A percentile compares a stretch with the other conserved stretches of the same genome.
Conservation (phyloP, 306 rosid species). For the Rosa rugosa region DNA sequence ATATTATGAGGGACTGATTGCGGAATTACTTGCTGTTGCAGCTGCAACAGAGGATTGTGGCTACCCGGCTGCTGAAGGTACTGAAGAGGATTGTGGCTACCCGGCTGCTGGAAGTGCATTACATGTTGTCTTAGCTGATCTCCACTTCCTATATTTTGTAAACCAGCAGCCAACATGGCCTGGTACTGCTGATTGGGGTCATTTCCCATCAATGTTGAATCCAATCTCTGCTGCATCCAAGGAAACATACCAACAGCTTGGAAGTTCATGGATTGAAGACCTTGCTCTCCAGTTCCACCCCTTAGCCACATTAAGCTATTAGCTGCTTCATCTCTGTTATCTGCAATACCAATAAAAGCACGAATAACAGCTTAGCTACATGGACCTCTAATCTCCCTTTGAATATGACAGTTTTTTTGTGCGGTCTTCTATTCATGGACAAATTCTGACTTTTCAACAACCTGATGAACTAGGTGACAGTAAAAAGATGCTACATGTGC, state of each 20-base stretch:
- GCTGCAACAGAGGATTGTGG: slow-evolving; percentile 55
- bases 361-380: slow-evolving; percentile 1
- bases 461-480: neutral
- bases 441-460: neutral
- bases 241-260: slow-evolving; percentile 70
- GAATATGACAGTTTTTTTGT: neutral
- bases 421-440: neutral
- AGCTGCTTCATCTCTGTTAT: slow-evolving; percentile 66
- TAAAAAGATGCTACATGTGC: neutral
- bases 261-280: slow-evolving; percentile 60
- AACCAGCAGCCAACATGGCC: slow-evolving; percentile 74
- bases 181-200: slow-evolving; percentile 73
- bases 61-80: slow-evolving; percentile 64
- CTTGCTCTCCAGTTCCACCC: slow-evolving; percentile 68
- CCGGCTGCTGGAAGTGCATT: slow-evolving; percentile 73
- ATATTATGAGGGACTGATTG: slow-evolving; percentile 53
- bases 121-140: slow-evolving; percentile 71
- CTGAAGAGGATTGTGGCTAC: slow-evolving; percentile 52
- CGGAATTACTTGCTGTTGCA: slow-evolving; percentile 61
- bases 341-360: slow-evolving; percentile 43
- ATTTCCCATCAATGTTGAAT: slow-evolving; percentile 57
- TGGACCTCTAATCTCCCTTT: neutral
- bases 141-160: slow-evolving; percentile 62
- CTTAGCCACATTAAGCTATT: slow-evolving; percentile 80
- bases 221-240: slow-evolving; percentile 82